Base-by-base conservation (phyloP, 352 stramenopile species). In the Peronospora farinosa region DNA sequence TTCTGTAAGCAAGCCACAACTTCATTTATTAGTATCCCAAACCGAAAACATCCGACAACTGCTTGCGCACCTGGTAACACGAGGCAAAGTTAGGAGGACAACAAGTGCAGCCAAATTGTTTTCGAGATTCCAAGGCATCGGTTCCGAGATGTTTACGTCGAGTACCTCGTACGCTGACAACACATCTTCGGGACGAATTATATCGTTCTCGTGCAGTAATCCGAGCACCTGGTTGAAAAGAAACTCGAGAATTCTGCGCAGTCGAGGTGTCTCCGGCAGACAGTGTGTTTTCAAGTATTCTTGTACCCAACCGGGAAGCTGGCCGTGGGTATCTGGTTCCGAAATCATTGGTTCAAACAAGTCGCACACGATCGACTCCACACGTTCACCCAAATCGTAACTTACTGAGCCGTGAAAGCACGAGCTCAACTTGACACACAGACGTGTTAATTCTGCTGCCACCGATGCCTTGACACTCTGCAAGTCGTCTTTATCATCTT, bases 51-150 rank as follows among this genome's bases (percentile, higher is more conserved):
- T 25, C 3, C 11, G 43, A 13, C 19, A 47, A 38, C 6, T 59
- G 10, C 7, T n/a, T n/a, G 21, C 50, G 19, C 67, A 88, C 80
- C 77, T 72, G 23, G 69, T 57, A 1, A 74, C 59, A n/a, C 60
- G 66, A 39, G 80, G 77, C 39, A 92, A 55, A 0, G 76, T 56
- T 2, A 92, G 41, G 10, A 92, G 51, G 36, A 89, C 69, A 40
- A 88, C 48, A n/a, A 92, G 53, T 36, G 73, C 55, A 31, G 61
- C 72, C 21, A 92, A 74, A 38, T 87, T 60, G 49, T 84, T 87
- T 19, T 72, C 65, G 21, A 80, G 56, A 12, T 51, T 58, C 66
- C 61, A 77, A 5, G 32, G 17, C n/a, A 16, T 12, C 13, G 45
- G 35, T 23, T 47, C 47, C 13, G 40, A 23, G 23, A 25, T n/a